These are phyloP conservation scores for Quercus suber DNA, from an alignment of 306 rosid species.

Conservation along the genomic window DNA sequence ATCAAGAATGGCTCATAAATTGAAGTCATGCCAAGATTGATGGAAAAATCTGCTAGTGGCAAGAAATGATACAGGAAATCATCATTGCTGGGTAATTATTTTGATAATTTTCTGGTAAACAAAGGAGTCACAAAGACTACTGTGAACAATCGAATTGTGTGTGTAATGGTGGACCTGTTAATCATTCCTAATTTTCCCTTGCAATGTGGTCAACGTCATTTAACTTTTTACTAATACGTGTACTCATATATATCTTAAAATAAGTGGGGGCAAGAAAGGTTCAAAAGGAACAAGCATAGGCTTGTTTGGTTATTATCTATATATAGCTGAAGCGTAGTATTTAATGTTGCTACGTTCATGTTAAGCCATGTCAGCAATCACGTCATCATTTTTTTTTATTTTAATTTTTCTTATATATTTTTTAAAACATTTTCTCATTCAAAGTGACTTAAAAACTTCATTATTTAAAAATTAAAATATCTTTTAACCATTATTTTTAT, in stretches of 20 bases:
- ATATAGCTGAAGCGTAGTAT: no score
- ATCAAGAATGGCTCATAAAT: background rate
- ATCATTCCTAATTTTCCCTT: conserved; percentile 34
- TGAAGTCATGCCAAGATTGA: conserved; percentile 38
- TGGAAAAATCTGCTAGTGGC: conserved; percentile 35
- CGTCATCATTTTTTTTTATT: no score
- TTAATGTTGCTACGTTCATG: no score
- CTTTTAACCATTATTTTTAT: no score
- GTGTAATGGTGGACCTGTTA: conserved; percentile 42
- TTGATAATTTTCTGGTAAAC: conserved; percentile 19
- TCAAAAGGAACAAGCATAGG: background rate
- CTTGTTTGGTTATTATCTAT: background rate
- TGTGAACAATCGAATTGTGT: conserved; percentile 29
- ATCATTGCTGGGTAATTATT: conserved; percentile 46
- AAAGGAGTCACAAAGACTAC: conserved; percentile 40
- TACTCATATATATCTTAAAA: no score
- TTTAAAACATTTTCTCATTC: no score
- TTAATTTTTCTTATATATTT: no score
- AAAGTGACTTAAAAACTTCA: no score
- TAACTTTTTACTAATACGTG: background rate
- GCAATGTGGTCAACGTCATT: background rate
- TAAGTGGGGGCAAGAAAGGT: background rate
- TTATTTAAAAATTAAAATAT: no score
- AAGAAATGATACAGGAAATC: conserved; percentile 19
- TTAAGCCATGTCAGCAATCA: no score